Conservation (phyloP, 192 early-diverging fungal genomes). For the Backusella morwellensis region DNA sequence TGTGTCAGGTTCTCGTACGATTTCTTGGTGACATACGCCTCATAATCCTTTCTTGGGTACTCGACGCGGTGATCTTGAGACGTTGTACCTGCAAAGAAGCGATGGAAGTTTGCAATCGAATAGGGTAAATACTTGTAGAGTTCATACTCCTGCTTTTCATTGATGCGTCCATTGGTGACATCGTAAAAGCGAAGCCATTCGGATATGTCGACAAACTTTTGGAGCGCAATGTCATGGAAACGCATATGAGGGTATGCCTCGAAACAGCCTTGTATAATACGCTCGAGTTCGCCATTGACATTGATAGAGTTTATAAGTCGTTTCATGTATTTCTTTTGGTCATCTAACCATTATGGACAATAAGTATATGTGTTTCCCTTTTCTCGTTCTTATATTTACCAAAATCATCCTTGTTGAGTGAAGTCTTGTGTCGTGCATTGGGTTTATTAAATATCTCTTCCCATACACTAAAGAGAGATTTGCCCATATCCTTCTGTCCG, state of each 20-base stretch:
- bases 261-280: conserved; percentile 86
- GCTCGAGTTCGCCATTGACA: conserved; percentile 82
- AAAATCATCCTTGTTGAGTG: neutral
- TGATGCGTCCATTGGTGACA: conserved; percentile 49
- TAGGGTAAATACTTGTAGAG: conserved; percentile 70
- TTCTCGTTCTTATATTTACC: neutral
- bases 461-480: conserved; percentile 81
- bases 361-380: neutral
- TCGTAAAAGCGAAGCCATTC: conserved; percentile 89
- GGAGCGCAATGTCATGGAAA: conserved; percentile 71
- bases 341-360: conserved; percentile 21
- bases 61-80: conserved; percentile 51
- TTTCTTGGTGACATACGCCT: conserved; percentile 49
- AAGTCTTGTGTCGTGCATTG: conserved; percentile 24
- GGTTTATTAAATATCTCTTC: conserved; percentile 68
- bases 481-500: conserved; percentile 80
- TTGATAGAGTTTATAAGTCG: conserved; percentile 48
- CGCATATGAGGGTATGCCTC: conserved; percentile 86
- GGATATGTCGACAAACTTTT: conserved; percentile 62
- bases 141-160: conserved; percentile 48
- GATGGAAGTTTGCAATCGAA: conserved; percentile 72
- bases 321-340: conserved; percentile 48
- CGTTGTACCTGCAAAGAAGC: conserved; percentile 71
- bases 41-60: conserved; percentile 80
- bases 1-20: conserved; percentile 53